Evolutionary conservation across 305 asterid species (phyloP), one percentile per base, ranked within the genome.

Genomic region (Striga hermonthica): DNA sequence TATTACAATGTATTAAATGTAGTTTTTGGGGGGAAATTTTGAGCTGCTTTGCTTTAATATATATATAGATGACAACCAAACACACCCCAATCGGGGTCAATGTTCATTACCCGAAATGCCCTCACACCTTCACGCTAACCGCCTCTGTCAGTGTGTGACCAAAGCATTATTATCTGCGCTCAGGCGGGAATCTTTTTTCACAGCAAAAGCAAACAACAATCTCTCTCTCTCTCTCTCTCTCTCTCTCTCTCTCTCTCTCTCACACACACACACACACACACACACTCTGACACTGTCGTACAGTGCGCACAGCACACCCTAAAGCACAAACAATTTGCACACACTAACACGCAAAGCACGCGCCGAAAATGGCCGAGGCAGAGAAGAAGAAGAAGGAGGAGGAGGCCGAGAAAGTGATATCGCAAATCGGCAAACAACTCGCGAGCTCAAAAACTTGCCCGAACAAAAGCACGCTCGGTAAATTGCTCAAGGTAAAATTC

Each of bases 401-500:
- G 40, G 83, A 72, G 69, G 82, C 86, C n/a, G 47, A 67, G 62
- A 60, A 71, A 31, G 65, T 73, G 62, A 69, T 87, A 43, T 41
- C 58, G 40, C 80, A 73, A 73, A 66, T 84, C 61, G 90, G 88
- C 60, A 78, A 82, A 60, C 80, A 72, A 69, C 81, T 90, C 59
- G 76, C 69, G 57, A 69, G 81, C 15, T 75, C 48, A 66, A 74
- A 75, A 75, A 74, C 65, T 64, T 82, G 89, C 78, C 91, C 93
- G 65, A 77, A 72, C 84, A 86, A 86, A 75, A 87, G 69, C 72
- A 22, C 35, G 49, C 75, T 88, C 13, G 78, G 83, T 69, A 82
- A 88, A 74, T 68, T 83, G 22, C 95, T 90, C 65, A 74, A 90
- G 78, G 97, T 84, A 74, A 55, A 38, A 34, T n/a, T 9, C n/a